These are phyloP conservation scores for Phytopythium cucurbitacearum DNA, from an alignment of 352 stramenopile genomes.

Conservation along the genomic window DNA sequence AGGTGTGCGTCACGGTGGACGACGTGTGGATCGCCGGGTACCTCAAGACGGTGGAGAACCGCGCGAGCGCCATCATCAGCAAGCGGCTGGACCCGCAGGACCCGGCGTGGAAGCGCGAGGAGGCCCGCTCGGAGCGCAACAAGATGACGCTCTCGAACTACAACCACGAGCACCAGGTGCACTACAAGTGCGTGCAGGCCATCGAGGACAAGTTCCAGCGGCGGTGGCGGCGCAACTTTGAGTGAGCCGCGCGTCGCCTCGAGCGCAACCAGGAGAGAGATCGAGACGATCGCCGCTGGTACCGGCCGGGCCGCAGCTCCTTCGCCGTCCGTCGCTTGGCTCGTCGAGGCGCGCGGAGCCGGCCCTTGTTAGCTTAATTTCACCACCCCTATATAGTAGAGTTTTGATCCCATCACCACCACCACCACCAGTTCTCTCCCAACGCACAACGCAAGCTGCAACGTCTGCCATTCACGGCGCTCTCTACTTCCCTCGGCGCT, in stretches of 20 bases:
- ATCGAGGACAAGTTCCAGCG: constrained; percentile 60
- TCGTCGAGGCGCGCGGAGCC: too few relatives aligned
- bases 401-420: too few relatives aligned
- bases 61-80: constrained; percentile 61
- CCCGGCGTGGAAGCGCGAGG: constrained; percentile 60
- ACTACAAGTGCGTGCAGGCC: constrained; percentile 80
- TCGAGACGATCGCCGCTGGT: neutral
- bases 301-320: too few relatives aligned
- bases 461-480: too few relatives aligned
- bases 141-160: constrained; percentile 75
- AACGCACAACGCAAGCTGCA: too few relatives aligned
- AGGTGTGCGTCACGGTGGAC: constrained; percentile 74
- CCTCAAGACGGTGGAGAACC: constrained; percentile 57
- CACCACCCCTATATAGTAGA: too few relatives aligned
- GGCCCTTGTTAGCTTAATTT: too few relatives aligned
- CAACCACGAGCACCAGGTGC: constrained; percentile 76
- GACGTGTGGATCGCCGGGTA: constrained; percentile 83
- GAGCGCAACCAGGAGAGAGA: constrained; percentile 1
- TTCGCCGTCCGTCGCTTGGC: too few relatives aligned
- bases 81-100: constrained; percentile 71
- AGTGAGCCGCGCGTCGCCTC: constrained; percentile 16
- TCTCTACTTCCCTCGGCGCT: too few relatives aligned
- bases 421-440: too few relatives aligned
- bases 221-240: constrained; percentile 68
- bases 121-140: constrained; percentile 38